Base-by-base conservation (phyloP, 495 filamentous ascomycete genomes). In the Chaetomium fimeti region DNA sequence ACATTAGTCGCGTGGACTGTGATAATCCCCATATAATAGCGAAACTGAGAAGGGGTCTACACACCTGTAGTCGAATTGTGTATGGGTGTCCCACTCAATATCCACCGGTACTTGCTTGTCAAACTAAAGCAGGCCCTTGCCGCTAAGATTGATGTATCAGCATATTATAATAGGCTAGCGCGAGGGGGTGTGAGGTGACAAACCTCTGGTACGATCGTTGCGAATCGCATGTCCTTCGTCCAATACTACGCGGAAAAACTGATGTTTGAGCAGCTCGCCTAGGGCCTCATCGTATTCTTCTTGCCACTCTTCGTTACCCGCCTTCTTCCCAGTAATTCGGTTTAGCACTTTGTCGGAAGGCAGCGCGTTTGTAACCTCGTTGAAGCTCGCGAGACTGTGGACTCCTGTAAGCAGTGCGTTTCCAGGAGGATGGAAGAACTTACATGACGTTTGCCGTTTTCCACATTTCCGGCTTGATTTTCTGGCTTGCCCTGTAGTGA, bases 101-200 rank as follows among this genome's bases (percentile, higher is more conserved):
- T 60, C 57, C 57, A 60, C n/a, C 57, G 57, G 45, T 49, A 60
- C 12, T 60, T 60, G 57, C 57, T 60, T 28, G 57, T 48, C 20
- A 60, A 29, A 12, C 51, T 16, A 18, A 49, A 22, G 28, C 57
- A 60, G 7, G 57, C 57, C 5, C 24, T 22, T 18, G 57, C 6
- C 5, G 45, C 57, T 60, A 45, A 7, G 28, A 51, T 25, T 6
- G 9, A 20, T 12, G 38, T 16, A 27, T 36, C 38, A 16, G 11
- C 6, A 11, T 36, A 16, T 4, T 36, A 16, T 4, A 8, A 43
- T 1, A 11, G 38, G 20, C 3, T 6, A 24, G 20, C 6, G 11
- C 9, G 38, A 38, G 55, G 4, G n/a, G 5, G 3, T 1, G 8
- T 3, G 0, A 36, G n/a, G 55, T 32, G 7, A 9, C 60, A 15